These are phyloP conservation scores for Annulohypoxylon truncatum DNA, from an alignment of 2,329 filamentous ascomycete genomes.

Conservation along the genomic window DNA sequence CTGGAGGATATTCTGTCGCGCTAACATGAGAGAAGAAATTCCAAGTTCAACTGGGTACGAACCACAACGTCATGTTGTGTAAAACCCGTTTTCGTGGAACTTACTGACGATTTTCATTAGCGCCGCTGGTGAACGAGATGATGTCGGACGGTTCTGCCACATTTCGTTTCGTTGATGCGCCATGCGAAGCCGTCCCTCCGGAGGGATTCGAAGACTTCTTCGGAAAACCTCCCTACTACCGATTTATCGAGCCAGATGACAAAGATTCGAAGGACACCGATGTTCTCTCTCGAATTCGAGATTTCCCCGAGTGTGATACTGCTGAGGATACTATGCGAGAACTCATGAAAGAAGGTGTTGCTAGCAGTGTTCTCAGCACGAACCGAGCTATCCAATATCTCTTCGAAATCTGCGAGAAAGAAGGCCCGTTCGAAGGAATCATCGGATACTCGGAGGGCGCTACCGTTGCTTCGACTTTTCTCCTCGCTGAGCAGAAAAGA, in stretches of 20 bases:
- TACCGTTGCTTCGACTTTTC: slow-evolving; percentile 48
- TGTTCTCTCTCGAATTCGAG: slow-evolving; percentile 63
- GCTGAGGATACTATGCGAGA: slow-evolving; percentile 68
- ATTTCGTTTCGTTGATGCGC: slow-evolving; percentile 65
- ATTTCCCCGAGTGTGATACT: slow-evolving; percentile 63
- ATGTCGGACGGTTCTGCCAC: slow-evolving; percentile 58
- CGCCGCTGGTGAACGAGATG: slow-evolving; percentile 62
- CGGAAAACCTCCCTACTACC: slow-evolving; percentile 65
- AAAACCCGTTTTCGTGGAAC: slow-evolving; percentile 7
- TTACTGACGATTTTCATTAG: slow-evolving; percentile 46
- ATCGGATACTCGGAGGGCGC: slow-evolving; percentile 51
- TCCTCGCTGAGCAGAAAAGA: slow-evolving; percentile 48
- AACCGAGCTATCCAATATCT: slow-evolving; percentile 57
- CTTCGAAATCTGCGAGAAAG: slow-evolving; percentile 49
- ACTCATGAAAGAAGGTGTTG: slow-evolving; percentile 57
- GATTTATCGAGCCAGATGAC: slow-evolving; percentile 64
- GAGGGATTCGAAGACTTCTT: slow-evolving; percentile 68
- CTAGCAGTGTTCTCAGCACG: slow-evolving; percentile 54
- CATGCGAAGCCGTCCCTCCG: slow-evolving; percentile 62
- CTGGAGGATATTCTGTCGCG: slow-evolving; percentile 1
- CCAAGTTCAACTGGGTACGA: slow-evolving; percentile 63
- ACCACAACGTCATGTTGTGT: slow-evolving; percentile 48
- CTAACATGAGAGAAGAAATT: slow-evolving; percentile 59
- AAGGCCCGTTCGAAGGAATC: slow-evolving; percentile 50
- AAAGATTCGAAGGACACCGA: slow-evolving; percentile 58